phyloP scores from a whole-genome alignment of 2,329 filamentous ascomycete genomes.

The Aspergillus fructus region DNA sequence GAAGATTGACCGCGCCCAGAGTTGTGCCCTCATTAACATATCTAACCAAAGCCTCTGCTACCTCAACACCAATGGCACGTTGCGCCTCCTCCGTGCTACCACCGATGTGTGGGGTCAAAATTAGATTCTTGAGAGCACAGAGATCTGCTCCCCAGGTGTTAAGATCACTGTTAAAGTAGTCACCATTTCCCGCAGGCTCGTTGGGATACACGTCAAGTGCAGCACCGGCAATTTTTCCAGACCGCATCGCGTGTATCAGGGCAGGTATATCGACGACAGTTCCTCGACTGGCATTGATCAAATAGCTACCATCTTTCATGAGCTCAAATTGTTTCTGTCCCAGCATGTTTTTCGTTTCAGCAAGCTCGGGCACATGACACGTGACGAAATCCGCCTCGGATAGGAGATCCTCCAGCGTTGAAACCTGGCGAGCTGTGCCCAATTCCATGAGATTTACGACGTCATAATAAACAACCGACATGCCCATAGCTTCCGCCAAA shows the following conservation, averaged over 20 bases:
- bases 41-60: conserved; percentile 79
- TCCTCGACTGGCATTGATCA: conserved; percentile 94
- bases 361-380: conserved; percentile 87
- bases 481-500: conserved; percentile 94
- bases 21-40: conserved; percentile 97
- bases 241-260: conserved; percentile 80
- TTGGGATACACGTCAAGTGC: conserved; percentile 96
- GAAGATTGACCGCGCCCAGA: conserved; percentile 89
- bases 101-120: conserved; percentile 94
- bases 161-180: conserved; percentile 84
- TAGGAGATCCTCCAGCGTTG: conserved; percentile 73
- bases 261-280: conserved; percentile 93
- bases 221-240: conserved; percentile 84
- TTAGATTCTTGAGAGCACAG: conserved; percentile 81
- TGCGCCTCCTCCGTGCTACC: conserved; percentile 98
- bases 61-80: conserved; percentile 91
- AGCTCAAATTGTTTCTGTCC: conserved; percentile 72
- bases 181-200: conserved; percentile 89
- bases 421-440: conserved; percentile 81
- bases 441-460: conserved; percentile 91
- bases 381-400: conserved; percentile 85
- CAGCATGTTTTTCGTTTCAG: conserved; percentile 93
- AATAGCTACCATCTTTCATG: conserved; percentile 91
- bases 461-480: conserved; percentile 97
- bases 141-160: conserved; percentile 86